A percentile compares a stretch with the other conserved stretches of the same genome.
phyloP scores from a whole-genome alignment of 2,329 filamentous ascomycete genomes.

The Chaetomiaceae sp. region DNA sequence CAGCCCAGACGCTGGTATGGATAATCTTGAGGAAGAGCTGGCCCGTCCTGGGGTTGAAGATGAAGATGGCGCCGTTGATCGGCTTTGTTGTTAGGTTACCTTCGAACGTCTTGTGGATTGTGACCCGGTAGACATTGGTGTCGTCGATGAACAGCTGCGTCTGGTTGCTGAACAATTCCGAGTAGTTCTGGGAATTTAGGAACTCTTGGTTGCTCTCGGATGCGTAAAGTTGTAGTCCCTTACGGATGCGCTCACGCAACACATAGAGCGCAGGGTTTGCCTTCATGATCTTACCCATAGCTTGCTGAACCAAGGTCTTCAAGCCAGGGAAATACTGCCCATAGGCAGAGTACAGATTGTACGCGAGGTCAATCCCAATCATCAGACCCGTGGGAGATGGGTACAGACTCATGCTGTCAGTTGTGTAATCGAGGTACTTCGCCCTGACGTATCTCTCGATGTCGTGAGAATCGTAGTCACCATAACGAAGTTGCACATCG shows the following conservation, averaged over 20 bases:
- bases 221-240: constrained; percentile 95
- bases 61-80: constrained; percentile 99
- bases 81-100: constrained; percentile 98
- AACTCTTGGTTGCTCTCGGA: constrained; percentile 99
- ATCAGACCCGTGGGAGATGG: constrained; percentile 94
- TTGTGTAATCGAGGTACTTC: constrained; percentile 98
- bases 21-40: constrained; percentile 99
- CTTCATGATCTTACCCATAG: constrained; percentile 99
- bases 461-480: constrained; percentile 98
- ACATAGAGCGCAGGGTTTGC: constrained; percentile 96
- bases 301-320: constrained; percentile 92
- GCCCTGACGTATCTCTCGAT: constrained; percentile 96
- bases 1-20: constrained; percentile 98
- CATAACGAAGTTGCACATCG: constrained; percentile 92
- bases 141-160: constrained; percentile 99
- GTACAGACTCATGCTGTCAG: constrained; percentile 98
- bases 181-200: constrained; percentile 98
- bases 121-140: constrained; percentile 98
- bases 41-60: constrained; percentile 98
- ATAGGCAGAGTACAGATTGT: constrained; percentile 97
- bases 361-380: constrained; percentile 95
- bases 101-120: constrained; percentile 99
- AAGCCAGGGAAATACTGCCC: constrained; percentile 98
- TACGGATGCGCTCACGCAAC: constrained; percentile 92
- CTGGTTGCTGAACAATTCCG: constrained; percentile 97